Percentiles rank a stretch among this genome's conserved stretches.
Evolutionary conservation across 345 rosid species (phyloP).

Genomic region (Populus pruinosa): DNA sequence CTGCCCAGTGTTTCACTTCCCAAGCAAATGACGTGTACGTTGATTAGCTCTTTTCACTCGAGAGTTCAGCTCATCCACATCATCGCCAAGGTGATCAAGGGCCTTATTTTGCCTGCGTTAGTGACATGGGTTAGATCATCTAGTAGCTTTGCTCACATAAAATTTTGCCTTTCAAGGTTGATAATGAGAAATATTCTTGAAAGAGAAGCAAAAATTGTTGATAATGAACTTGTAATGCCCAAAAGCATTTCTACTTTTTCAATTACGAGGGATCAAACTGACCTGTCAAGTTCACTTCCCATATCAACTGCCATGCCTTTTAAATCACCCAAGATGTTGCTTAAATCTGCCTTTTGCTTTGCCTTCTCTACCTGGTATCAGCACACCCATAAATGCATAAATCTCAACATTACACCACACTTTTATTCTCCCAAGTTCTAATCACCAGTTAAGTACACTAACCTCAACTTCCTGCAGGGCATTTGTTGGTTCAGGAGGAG

Average conservation of each 20-base stretch:
- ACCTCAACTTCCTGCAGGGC: constrained; percentile 33
- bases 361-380: constrained; percentile 26
- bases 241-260: background rate
- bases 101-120: constrained; percentile 31
- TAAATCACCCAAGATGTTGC: constrained; percentile 30
- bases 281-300: constrained; percentile 33
- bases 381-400: background rate
- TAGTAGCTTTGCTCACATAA: background rate
- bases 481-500: constrained; percentile 18
- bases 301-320: constrained; percentile 30
- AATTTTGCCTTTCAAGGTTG: background rate
- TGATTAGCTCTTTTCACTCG: constrained; percentile 38
- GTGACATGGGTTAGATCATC: background rate
- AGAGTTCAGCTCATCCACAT: constrained; percentile 30
- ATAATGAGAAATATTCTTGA: background rate
- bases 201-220: background rate
- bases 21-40: constrained; percentile 25
- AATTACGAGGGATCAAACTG: background rate
- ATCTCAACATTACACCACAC: background rate
- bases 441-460: background rate
- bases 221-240: background rate
- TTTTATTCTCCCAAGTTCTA: background rate
- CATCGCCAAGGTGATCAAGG: constrained; percentile 29
- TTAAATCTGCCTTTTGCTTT: constrained; percentile 32
- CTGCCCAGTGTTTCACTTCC: constrained; percentile 8